Evolutionary conservation across 1,284 basidiomycete species (phyloP).

Genomic region (Malassezia cuniculi): DNA sequence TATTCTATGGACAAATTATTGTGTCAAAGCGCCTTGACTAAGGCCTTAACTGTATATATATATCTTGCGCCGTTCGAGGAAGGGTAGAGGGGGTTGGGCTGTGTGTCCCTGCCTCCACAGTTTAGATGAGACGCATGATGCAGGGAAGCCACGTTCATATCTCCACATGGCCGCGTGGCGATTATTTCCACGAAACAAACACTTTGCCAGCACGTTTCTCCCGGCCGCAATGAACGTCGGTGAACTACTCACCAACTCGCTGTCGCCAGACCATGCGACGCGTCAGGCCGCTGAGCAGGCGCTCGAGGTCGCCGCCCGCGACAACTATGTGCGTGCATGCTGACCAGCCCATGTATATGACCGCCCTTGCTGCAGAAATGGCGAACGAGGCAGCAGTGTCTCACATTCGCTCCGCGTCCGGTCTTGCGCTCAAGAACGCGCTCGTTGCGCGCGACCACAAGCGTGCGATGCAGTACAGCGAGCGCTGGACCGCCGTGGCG

Average conservation of each 20-base stretch:
- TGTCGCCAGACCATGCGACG: conserved; percentile 37
- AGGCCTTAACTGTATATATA: too few relatives aligned
- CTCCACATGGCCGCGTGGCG: too few relatives aligned
- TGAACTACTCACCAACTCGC: conserved; percentile 41
- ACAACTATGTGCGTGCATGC: conserved; percentile 29
- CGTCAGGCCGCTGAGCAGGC: conserved; percentile 40
- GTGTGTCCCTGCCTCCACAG: too few relatives aligned
- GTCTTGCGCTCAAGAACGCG: conserved; percentile 91
- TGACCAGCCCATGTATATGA: conserved; percentile 30
- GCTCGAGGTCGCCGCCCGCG: conserved; percentile 37
- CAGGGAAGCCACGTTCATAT: too few relatives aligned
- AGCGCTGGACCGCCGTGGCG: conserved; percentile 62
- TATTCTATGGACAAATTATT: too few relatives aligned
- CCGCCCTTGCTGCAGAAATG: conserved; percentile 34
- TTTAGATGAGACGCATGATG: too few relatives aligned
- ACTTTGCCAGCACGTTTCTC: too few relatives aligned
- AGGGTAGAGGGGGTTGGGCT: too few relatives aligned
- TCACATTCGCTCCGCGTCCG: conserved; percentile 81
- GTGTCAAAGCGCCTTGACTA: too few relatives aligned
- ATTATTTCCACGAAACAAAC: too few relatives aligned
- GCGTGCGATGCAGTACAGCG: conserved; percentile 47
- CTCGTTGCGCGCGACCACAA: conserved; percentile 68
- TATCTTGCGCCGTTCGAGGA: too few relatives aligned
- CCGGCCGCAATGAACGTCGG: conserved; percentile 41
- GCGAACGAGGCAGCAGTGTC: conserved; percentile 42